Conservation (phyloP, 78 protist species). For the Emiliania huxleyi region DNA sequence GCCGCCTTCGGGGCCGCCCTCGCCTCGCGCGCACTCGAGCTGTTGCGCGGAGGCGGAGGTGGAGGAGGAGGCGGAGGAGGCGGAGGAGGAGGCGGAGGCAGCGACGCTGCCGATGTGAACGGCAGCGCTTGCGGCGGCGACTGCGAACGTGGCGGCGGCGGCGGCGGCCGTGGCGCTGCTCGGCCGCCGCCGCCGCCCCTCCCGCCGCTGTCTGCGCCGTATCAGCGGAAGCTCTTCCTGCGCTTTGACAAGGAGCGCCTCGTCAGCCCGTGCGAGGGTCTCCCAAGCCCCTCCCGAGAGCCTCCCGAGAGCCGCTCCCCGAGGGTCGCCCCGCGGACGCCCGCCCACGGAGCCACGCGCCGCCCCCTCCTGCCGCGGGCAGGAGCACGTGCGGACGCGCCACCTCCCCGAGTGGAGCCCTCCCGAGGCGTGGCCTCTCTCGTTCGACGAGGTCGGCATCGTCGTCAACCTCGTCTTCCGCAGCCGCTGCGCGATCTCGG, state of each 20-base stretch:
- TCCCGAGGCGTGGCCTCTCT: not conserved
- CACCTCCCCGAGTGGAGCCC: not conserved
- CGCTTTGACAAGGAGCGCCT: not conserved
- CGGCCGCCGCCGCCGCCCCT: not conserved
- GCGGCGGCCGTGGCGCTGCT: no score
- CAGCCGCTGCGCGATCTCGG: not conserved
- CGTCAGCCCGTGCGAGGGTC: not conserved
- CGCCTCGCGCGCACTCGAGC: not conserved
- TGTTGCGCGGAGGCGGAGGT: not conserved
- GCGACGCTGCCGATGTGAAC: no score
- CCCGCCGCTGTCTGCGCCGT: not conserved
- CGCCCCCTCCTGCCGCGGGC: no score
- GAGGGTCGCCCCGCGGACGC: not conserved
- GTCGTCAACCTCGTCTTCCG: not conserved
- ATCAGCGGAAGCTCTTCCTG: not conserved
- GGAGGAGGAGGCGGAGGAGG: no score
- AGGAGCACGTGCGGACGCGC: not conserved
- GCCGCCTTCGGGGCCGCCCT: conserved; percentile 7
- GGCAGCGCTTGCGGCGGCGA: no score
- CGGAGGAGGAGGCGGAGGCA: no score
- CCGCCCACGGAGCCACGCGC: not conserved
- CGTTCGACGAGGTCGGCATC: not conserved
- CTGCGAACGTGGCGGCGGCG: no score
- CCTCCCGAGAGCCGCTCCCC: not conserved
- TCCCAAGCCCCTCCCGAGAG: not conserved